These are phyloP conservation scores for Globisporangium emineosum DNA, from an alignment of 352 stramenopile species.

Conservation along the genomic window DNA sequence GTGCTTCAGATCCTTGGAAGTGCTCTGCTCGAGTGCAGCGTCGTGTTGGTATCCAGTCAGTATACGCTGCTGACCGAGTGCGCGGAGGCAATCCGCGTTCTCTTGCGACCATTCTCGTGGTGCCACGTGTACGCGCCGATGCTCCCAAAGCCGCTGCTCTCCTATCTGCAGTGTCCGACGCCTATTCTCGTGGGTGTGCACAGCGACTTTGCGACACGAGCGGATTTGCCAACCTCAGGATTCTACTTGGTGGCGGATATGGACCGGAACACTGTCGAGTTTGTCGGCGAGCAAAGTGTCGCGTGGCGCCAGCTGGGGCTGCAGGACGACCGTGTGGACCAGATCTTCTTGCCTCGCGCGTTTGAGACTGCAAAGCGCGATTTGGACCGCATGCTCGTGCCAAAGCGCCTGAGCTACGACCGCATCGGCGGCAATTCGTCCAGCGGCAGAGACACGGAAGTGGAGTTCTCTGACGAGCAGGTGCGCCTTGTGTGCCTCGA, in stretches of 20 bases:
- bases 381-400: conserved; percentile 52
- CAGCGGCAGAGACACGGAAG: neutral
- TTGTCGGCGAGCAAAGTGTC: conserved; percentile 51
- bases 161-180: conserved; percentile 88
- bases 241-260: conserved; percentile 77
- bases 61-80: conserved; percentile 81
- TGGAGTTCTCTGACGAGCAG: conserved; percentile 29
- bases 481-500: conserved; percentile 67
- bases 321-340: conserved; percentile 28
- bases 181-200: conserved; percentile 88
- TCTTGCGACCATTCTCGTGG: conserved; percentile 88
- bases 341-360: conserved; percentile 50
- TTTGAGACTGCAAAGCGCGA: conserved; percentile 53
- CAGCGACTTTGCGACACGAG: conserved; percentile 54
- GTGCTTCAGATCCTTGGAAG: conserved; percentile 77
- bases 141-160: conserved; percentile 78
- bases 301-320: conserved; percentile 61
- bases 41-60: conserved; percentile 82
- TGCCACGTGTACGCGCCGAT: conserved; percentile 89
- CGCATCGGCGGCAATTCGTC: conserved; percentile 26
- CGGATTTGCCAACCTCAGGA: conserved; percentile 55
- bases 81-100: conserved; percentile 78
- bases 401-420: conserved; percentile 36
- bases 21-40: conserved; percentile 83
- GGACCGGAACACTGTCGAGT: conserved; percentile 70